Evolutionary conservation across 75 land plant genomes (phyloP).

Genomic region (Azolla pinnata): DNA sequence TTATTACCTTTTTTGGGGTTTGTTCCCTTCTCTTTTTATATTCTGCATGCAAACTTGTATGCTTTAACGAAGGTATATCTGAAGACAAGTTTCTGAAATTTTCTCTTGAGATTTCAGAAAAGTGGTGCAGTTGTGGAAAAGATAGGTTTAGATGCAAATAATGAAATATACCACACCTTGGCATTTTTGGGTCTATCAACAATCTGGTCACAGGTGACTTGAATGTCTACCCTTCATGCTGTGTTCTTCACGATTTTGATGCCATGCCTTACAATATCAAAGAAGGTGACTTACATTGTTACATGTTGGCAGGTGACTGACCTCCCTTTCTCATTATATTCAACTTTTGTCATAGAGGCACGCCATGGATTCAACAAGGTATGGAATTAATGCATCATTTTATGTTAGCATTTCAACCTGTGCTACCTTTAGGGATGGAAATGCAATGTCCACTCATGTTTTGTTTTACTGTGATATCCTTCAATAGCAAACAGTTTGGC

Average conservation of each 20-base stretch:
- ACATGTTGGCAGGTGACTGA: slow-evolving; percentile 56
- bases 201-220: slow-evolving; percentile 92
- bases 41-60: not conserved
- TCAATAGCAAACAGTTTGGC: slow-evolving; percentile 82
- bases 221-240: not conserved
- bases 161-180: slow-evolving; percentile 80
- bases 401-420: not conserved
- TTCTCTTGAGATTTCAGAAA: slow-evolving; percentile 37
- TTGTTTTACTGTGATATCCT: not conserved
- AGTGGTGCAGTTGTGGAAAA: slow-evolving; percentile 38
- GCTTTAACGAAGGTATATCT: too few relatives aligned
- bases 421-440: not conserved
- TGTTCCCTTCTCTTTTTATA: not conserved
- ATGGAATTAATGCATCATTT: slow-evolving; percentile 9
- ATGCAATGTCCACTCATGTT: not conserved
- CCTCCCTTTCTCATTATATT: slow-evolving; percentile 90
- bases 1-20: not conserved
- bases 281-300: too few relatives aligned
- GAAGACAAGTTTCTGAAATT: too few relatives aligned
- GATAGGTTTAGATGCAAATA: slow-evolving; percentile 60
- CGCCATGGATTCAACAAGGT: slow-evolving; percentile 99
- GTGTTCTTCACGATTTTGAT: not conserved
- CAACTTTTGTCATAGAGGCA: slow-evolving; percentile 94
- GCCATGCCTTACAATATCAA: too few relatives aligned
- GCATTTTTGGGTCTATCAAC: slow-evolving; percentile 68